Evolutionary conservation across 495 filamentous ascomycete genomes (phyloP).

Genomic region (Parmelia sp.): DNA sequence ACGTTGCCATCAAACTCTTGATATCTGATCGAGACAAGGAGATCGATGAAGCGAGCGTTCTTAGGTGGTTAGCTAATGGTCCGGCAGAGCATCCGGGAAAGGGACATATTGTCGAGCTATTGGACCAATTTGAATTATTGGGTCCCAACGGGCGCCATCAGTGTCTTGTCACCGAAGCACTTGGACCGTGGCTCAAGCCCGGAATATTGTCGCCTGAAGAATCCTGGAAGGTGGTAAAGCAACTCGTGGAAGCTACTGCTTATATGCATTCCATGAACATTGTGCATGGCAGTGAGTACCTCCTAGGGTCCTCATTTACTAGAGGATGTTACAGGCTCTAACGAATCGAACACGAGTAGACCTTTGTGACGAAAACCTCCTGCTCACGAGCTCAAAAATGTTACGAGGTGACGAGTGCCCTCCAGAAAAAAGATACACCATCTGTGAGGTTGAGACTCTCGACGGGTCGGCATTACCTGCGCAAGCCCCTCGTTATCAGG

Average conservation of each 20-base stretch:
- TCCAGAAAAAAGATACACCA: background rate
- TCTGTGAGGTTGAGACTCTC: background rate
- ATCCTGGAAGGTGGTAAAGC: background rate
- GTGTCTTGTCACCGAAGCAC: background rate
- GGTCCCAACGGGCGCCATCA: constrained; percentile 3
- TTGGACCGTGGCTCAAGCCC: background rate
- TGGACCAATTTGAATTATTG: background rate
- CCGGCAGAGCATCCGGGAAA: background rate
- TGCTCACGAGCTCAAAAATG: background rate
- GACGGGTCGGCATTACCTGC: background rate
- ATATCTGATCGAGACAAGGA: background rate
- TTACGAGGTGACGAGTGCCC: background rate
- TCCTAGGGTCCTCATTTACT: background rate
- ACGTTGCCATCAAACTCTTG: background rate
- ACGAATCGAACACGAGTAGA: background rate
- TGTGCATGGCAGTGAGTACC: background rate
- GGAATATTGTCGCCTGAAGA: background rate
- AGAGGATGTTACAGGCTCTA: background rate
- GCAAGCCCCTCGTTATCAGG: background rate
- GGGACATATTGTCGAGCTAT: background rate
- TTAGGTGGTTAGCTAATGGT: background rate
- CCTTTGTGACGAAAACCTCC: background rate
- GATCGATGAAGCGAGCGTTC: background rate
- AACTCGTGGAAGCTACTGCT: background rate
- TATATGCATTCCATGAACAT: background rate